Evolutionary conservation across 2,329 filamentous ascomycete species (phyloP).

Genomic region (Alternaria atra): DNA sequence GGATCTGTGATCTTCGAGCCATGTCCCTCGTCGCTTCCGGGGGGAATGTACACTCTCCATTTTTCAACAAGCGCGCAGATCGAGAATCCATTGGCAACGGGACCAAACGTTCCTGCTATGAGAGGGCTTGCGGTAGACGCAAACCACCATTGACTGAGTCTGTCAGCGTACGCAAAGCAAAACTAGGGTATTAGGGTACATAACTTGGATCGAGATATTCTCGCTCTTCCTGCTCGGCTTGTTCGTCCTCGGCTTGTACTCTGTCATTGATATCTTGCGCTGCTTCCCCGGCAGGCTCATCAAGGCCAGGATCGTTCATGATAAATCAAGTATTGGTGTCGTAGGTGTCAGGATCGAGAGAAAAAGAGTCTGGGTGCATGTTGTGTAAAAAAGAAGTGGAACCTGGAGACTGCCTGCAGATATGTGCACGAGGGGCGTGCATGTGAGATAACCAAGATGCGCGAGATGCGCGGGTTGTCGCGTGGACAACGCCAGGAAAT

Average conservation of each 20-base stretch:
- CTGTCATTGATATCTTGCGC: slow-evolving; percentile 56
- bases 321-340: neutral
- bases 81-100: slow-evolving; percentile 64
- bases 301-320: slow-evolving; percentile 62
- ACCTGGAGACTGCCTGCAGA: neutral
- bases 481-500: slow-evolving; percentile 12
- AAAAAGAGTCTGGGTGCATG: neutral
- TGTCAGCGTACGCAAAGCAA: slow-evolving; percentile 14
- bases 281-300: slow-evolving; percentile 58
- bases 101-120: slow-evolving; percentile 64
- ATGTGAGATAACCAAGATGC: slow-evolving; percentile 15
- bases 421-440: slow-evolving; percentile 9
- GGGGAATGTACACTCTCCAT: slow-evolving; percentile 64
- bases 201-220: slow-evolving; percentile 57
- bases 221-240: slow-evolving; percentile 52
- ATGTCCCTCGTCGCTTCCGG: slow-evolving; percentile 55
- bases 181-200: neutral
- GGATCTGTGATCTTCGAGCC: slow-evolving; percentile 62
- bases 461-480: slow-evolving; percentile 11
- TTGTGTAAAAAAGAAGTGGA: neutral
- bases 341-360: neutral
- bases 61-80: slow-evolving; percentile 65
- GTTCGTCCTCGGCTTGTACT: slow-evolving; percentile 39
- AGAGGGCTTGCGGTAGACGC: slow-evolving; percentile 67
- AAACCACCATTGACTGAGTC: slow-evolving; percentile 65